phyloP scores from a whole-genome alignment of 2,329 filamentous ascomycete genomes.

The Erysiphe neolycopersici region DNA sequence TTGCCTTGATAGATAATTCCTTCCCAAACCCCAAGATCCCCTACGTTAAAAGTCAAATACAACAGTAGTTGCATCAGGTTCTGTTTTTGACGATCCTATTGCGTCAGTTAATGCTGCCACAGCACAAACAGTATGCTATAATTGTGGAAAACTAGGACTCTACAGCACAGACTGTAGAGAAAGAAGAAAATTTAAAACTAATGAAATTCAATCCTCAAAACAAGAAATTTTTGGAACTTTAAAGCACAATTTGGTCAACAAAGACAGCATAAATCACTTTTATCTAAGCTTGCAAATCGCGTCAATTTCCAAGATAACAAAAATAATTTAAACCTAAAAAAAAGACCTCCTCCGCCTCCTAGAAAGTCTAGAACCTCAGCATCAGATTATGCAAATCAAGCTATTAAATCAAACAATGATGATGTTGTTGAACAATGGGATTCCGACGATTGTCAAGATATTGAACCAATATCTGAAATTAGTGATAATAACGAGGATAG shows the following conservation, averaged over 20 bases:
- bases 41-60: background rate
- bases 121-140: background rate
- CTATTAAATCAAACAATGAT: background rate
- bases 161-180: background rate
- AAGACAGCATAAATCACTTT: background rate
- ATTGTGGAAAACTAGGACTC: background rate
- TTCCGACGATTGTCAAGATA: background rate
- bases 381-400: background rate
- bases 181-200: background rate
- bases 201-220: background rate
- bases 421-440: background rate
- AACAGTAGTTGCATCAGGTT: background rate
- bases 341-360: background rate
- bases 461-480: background rate
- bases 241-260: background rate
- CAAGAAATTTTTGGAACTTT: background rate
- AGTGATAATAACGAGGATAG: background rate
- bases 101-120: background rate
- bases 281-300: background rate
- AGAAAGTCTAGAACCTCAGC: background rate
- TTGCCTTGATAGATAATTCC: background rate
- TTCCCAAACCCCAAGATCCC: background rate
- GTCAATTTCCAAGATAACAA: background rate
- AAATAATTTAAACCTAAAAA: background rate
- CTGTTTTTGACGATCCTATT: constrained; percentile 1